These are phyloP conservation scores for Raphanus sativus DNA, from an alignment of 345 rosid species.

Conservation along the genomic window DNA sequence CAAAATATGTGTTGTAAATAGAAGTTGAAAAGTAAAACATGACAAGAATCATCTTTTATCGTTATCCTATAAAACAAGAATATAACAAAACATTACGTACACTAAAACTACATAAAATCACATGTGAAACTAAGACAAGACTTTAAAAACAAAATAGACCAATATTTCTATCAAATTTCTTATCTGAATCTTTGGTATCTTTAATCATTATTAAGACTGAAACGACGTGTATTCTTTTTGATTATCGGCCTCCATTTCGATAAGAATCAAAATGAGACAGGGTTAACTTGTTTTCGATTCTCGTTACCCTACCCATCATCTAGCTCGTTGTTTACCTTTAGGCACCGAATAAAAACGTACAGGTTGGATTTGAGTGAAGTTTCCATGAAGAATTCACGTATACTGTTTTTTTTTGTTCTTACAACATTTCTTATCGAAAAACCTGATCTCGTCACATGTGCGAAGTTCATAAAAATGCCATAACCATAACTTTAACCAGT, in stretches of 20 bases:
- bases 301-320: neutral
- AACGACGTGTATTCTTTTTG: neutral
- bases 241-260: neutral
- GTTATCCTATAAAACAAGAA: neutral
- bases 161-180: neutral
- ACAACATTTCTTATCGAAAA: neutral
- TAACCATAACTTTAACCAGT: conserved; percentile 1
- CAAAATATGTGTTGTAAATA: neutral
- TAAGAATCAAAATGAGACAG: neutral
- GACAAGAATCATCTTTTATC: neutral
- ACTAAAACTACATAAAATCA: neutral
- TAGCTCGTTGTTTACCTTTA: neutral
- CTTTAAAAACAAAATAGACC: neutral
- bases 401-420: neutral
- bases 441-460: neutral
- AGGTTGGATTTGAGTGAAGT: neutral
- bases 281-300: neutral
- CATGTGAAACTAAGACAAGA: neutral
- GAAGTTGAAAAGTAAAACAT: neutral
- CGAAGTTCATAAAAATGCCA: neutral
- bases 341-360: neutral
- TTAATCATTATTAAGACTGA: neutral
- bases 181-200: neutral
- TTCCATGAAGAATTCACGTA: neutral
- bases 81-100: neutral